Base-by-base conservation (phyloP, 2,329 filamentous ascomycete genomes). In the Pestalotiopsis sp. region DNA sequence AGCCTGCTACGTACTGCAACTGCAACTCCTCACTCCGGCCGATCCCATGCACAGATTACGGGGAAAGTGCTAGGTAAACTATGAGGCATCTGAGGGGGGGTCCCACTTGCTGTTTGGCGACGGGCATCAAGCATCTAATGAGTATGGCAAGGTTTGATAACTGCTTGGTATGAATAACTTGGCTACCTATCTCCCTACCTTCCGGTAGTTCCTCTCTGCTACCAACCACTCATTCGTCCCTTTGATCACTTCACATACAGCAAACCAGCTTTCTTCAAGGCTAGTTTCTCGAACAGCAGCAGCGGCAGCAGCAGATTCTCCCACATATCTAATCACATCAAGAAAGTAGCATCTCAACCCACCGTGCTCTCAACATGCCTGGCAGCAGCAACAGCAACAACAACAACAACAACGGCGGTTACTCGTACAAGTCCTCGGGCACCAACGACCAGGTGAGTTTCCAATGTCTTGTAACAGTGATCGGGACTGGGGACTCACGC, bases 361-460 rank as follows among this genome's bases (percentile, higher is more conserved):
- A 36, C 31, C 31, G 6, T 36, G 7, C 57, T 20, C 31, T 60
- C 75, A 77, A 72, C 52, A 78, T 78, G 74, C 71, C 74, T 67
- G 72, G 57, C 49, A 71, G 72, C 68, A 67, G 75, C 27, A 78
- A 69, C 60, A 27, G 4, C 27, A 86, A 65, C 1, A 81, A 83
- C 69, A 27, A 4, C 25, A 86, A 65, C 69, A 67, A 64, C 64
- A 71, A 72, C 68, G 67, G 75, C 27, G 79, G 69, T 62, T 86
- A 81, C 78, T 74, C 74, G 1, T 81, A 82, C 80, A 86, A 84
- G 74, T 79, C 81, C 79, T 81, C 78, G 73, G 90, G 91, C 76
- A 90, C 86, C 77, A 92, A 92, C 81, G 87, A 78, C 79, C 83
- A 90, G 83, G 90, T 90, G 80, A 69, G 77, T 36, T 36, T 2